Base-by-base conservation (phyloP, 2,329 filamentous ascomycete species). In the Cercospora sesami region DNA sequence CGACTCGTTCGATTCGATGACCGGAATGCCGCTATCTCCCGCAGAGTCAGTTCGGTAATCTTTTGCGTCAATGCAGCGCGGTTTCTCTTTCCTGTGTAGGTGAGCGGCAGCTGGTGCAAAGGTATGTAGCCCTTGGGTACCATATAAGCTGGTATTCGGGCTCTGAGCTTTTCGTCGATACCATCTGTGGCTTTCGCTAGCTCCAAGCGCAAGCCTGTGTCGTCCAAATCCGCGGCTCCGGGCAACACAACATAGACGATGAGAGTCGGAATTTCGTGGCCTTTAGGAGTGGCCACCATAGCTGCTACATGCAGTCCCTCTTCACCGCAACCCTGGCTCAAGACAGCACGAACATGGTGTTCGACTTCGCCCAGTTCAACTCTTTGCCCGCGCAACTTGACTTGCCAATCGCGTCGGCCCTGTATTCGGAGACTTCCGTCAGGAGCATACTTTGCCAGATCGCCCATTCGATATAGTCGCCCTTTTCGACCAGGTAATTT, bases 291-390 rank as follows among this genome's bases (percentile, higher is more conserved):
- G 28, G 45, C 60, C 12, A 51, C 60, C 23, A 63, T 53, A 16
- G 39, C 60, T n/a, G 39, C 39, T 16, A 63, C 45, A 8, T 63
- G 60, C 42, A 48, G 60, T 21, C 45, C 39, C 12, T 36, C 33
- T 42, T 33, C 58, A 16, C 58, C 33, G 28, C 58, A 60, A 39
- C 6, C 36, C 21, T 45, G 31, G n/a, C 58, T 60, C 30, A 60
- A 42, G 39, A 60, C 58, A 3, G 55, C 53, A 7, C 57, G 61
- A 9, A 62, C 60, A 31, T 78, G 10, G 77, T 78, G n/a, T 66
- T 88, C 90, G 59, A 96, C 89, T 74, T 94, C 92, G 0, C 86
- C 86, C 12, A 93, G 84, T 75, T 95, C 91, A 33, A 96, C 88
- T 53, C 90, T 83, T 72, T 93, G 90, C 0, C 92, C 92, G 36